Evolutionary conservation across 441 rosid genomes (phyloP).

Genomic region (Metrosideros polymorpha): DNA sequence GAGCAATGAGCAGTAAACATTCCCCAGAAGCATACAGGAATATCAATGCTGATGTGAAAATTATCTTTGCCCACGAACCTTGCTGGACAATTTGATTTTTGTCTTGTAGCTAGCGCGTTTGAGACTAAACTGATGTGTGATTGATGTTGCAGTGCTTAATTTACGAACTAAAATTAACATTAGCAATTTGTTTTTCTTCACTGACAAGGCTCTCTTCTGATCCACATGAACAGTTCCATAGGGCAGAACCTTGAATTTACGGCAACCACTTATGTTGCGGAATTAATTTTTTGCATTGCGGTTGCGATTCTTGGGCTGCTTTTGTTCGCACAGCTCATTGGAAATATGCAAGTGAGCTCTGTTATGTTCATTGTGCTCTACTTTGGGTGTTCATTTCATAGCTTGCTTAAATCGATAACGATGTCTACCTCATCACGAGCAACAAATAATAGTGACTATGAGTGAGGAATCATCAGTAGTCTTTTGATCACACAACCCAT

Average conservation of each 20-base stretch:
- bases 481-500: not conserved
- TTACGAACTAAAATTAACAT: not conserved
- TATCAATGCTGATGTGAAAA: not conserved
- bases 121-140: not conserved
- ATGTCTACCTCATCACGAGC: not conserved
- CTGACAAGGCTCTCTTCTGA: not conserved
- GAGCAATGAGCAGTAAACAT: not conserved
- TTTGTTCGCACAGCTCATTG: conserved; percentile 75
- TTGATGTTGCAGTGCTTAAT: not conserved
- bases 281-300: conserved; percentile 50
- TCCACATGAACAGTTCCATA: conserved; percentile 38
- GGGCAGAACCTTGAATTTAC: conserved; percentile 57
- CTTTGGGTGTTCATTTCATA: not conserved
- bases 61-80: not conserved
- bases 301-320: conserved; percentile 70
- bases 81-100: not conserved
- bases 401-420: not conserved
- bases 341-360: conserved; percentile 70
- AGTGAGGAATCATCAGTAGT: not conserved
- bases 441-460: not conserved
- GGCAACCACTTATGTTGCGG: conserved; percentile 62
- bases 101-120: not conserved
- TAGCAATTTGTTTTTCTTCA: not conserved
- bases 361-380: not conserved
- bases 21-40: not conserved